Base-by-base conservation (phyloP, 169 alveolate genomes). In the Cryptosporidium viatorum region DNA sequence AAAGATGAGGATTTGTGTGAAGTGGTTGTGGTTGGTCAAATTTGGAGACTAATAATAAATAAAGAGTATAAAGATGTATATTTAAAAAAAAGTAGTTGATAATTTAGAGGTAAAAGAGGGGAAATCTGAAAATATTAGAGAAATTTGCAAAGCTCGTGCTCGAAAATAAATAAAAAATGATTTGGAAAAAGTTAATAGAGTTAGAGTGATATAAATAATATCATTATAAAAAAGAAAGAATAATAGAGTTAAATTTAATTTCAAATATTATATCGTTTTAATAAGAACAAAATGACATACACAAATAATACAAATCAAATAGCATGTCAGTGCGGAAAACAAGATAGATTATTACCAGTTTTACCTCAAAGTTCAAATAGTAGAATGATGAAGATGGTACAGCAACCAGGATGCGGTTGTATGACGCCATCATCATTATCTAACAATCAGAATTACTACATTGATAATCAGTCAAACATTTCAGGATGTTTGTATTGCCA, bases 401-500 rank as follows among this genome's bases (percentile, higher is more conserved):
- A 55, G 9, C 69, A 71, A 23, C 39, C 45, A 48, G 41, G 48
- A 33, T 71, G 67, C 14, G 48, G 48, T 51, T 71, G 60, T 26
- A 31, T 50, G 48, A 33, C 50, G 3, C 43, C 71, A 31, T 35
- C 33, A 65, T 26, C 31, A 55, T 10, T 23, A 16, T 9, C 50
- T 5, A 65, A n/a, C 41, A 39, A 8, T 35, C 84, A 69, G 43
- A 45, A 43, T 69, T 65, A 33, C 29, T 69, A 16, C 29, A 16
- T 7, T 41, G 50, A 69, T 16, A 39, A 26, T 29, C 70, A 73
- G 68, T 1, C 33, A 48, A 48, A 48, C 55, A 2, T 48, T 14
- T 48, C 21, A 21, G 59, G 86, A n/a, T 73, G 86, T 35, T 55
- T 73, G 55, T 73, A 35, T 37, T 73, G 33, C 37, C 86, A 73